Percentiles rank a stretch among this genome's conserved stretches.
phyloP scores from a whole-genome alignment of 345 rosid genomes.

The Heritiera littoralis region DNA sequence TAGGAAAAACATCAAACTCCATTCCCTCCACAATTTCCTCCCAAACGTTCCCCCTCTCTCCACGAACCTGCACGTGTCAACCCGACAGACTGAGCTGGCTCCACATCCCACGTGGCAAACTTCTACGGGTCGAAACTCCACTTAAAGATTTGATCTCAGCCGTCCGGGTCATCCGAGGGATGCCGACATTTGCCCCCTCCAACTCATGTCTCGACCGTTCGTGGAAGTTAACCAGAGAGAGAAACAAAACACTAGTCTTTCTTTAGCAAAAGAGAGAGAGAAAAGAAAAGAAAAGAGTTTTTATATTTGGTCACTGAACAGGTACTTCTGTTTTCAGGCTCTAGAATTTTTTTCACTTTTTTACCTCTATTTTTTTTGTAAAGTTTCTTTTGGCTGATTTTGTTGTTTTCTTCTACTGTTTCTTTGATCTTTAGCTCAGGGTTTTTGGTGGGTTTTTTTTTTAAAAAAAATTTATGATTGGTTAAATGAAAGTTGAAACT shows the following conservation, averaged over 20 bases:
- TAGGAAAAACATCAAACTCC: not conserved
- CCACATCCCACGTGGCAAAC: conserved; percentile 21
- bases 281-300: conserved; percentile 19
- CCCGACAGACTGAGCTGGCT: conserved; percentile 36
- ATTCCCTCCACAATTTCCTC: conserved; percentile 15
- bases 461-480: not conserved
- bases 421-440: not conserved
- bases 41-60: conserved; percentile 12
- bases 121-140: conserved; percentile 6
- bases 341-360: not conserved
- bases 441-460: not conserved
- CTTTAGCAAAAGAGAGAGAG: not conserved
- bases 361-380: not conserved
- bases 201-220: conserved; percentile 44
- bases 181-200: conserved; percentile 28
- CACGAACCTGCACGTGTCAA: conserved; percentile 23
- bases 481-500: conserved; percentile 24
- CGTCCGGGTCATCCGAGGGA: conserved; percentile 40
- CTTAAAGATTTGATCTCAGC: conserved; percentile 32
- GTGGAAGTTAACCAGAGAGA: conserved; percentile 35
- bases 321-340: conserved; percentile 24
- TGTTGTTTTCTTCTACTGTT: not conserved
- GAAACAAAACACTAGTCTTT: conserved; percentile 19
- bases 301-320: conserved; percentile 11
- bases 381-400: conserved; percentile 1